phyloP scores from a whole-genome alignment of 441 rosid genomes.

The Populus trichocarpa region DNA sequence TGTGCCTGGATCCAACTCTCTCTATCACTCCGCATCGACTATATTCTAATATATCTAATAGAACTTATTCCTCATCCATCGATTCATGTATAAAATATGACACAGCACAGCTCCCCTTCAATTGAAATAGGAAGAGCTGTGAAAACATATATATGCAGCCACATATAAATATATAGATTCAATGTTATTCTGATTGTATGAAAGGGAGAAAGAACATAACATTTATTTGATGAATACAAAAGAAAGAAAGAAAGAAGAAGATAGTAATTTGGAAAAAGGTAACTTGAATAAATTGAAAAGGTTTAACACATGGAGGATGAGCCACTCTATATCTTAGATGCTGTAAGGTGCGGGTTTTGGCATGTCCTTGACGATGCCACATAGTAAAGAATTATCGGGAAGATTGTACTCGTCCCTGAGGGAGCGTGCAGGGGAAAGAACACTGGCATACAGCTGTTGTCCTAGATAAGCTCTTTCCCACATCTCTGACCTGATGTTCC shows the following conservation, averaged over 20 bases:
- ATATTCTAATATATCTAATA: too few species aligned
- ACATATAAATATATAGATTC: not conserved
- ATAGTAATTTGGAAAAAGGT: not conserved
- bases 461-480: constrained; percentile 60
- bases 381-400: constrained; percentile 43
- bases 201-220: not conserved
- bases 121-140: too few species aligned
- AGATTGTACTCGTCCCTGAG: constrained; percentile 68
- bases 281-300: not conserved
- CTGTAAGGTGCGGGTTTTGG: constrained; percentile 60
- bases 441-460: constrained; percentile 55
- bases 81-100: too few species aligned
- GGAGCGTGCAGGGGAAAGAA: constrained; percentile 52
- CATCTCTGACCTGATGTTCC: constrained; percentile 67
- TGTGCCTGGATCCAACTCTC: too few species aligned
- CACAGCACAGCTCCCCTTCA: too few species aligned
- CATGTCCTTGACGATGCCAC: constrained; percentile 53
- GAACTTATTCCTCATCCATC: too few species aligned
- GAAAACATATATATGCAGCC: not conserved
- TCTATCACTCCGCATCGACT: too few species aligned
- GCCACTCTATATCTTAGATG: not conserved
- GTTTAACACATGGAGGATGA: not conserved
- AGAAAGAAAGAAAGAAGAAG: too few species aligned
- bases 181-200: not conserved
- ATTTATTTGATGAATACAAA: not conserved